phyloP scores from a whole-genome alignment of 2,329 filamentous ascomycete species.

The Fusarium coicis region DNA sequence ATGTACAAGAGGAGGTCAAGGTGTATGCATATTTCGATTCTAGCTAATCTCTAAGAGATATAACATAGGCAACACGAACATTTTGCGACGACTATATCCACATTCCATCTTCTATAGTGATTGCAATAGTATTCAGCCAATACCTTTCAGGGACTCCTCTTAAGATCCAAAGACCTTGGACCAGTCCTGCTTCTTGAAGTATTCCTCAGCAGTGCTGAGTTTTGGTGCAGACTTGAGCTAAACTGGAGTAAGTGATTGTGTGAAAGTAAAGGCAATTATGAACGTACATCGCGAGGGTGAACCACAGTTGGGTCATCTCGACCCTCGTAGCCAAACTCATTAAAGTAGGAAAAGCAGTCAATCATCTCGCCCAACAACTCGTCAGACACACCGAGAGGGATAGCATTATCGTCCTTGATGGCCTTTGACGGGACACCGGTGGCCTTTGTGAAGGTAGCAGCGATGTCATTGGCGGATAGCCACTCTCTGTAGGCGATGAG shows the following conservation, averaged over 20 bases:
- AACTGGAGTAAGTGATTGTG: not conserved
- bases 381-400: not conserved
- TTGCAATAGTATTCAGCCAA: no score
- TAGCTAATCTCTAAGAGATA: not conserved
- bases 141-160: not conserved
- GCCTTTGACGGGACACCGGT: constrained; percentile 16
- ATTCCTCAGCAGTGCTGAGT: constrained; percentile 8
- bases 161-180: constrained; percentile 6
- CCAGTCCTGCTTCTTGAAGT: constrained; percentile 32
- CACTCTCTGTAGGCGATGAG: constrained; percentile 41
- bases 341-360: constrained; percentile 23
- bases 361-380: constrained; percentile 12
- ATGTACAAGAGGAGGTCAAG: not conserved
- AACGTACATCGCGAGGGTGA: constrained; percentile 23
- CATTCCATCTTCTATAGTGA: not conserved
- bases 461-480: constrained; percentile 31
- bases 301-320: constrained; percentile 23
- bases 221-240: constrained; percentile 9
- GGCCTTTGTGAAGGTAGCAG: constrained; percentile 24
- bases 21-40: not conserved
- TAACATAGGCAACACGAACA: not conserved
- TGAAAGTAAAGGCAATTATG: not conserved
- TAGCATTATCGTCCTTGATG: not conserved
- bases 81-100: no score
- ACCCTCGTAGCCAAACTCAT: constrained; percentile 31